Evolutionary conservation across 345 rosid genomes (phyloP).

Genomic region (Gossypium mustelinum): DNA sequence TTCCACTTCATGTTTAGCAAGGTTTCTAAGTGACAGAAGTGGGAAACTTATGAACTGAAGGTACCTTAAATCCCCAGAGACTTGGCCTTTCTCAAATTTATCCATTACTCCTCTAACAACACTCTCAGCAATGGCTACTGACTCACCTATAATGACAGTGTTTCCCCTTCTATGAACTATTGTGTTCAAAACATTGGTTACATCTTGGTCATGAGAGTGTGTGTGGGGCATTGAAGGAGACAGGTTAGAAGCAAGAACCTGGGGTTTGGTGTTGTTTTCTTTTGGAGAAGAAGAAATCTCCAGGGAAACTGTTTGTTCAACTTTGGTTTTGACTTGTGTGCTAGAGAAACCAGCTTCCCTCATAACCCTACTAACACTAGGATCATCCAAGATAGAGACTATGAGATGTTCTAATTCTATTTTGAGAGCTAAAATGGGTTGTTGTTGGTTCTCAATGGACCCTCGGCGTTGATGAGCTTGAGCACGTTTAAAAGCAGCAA

Average conservation of each 20-base stretch:
- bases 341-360: slow-evolving; percentile 82
- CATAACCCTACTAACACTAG: slow-evolving; percentile 79
- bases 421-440: slow-evolving; percentile 64
- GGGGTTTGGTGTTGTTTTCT: slow-evolving; percentile 28
- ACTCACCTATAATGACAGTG: slow-evolving; percentile 49
- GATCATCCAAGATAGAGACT: slow-evolving; percentile 66
- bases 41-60: slow-evolving; percentile 50
- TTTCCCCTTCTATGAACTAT: slow-evolving; percentile 42
- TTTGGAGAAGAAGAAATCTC: slow-evolving; percentile 33
- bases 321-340: slow-evolving; percentile 51
- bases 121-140: slow-evolving; percentile 34
- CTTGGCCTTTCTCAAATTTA: slow-evolving; percentile 48
- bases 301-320: slow-evolving; percentile 55
- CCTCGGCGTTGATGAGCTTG: slow-evolving; percentile 83
- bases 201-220: slow-evolving; percentile 31
- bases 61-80: slow-evolving; percentile 40
- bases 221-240: slow-evolving; percentile 7
- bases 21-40: slow-evolving; percentile 42
- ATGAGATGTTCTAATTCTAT: slow-evolving; percentile 63
- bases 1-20: slow-evolving; percentile 50
- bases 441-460: slow-evolving; percentile 72
- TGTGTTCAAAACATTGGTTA: slow-evolving; percentile 37
- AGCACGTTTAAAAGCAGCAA: slow-evolving; percentile 74
- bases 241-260: slow-evolving; percentile 9
- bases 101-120: slow-evolving; percentile 48